Base-by-base conservation (phyloP, 2,329 filamentous ascomycete genomes). In the Colletotrichum lini region DNA sequence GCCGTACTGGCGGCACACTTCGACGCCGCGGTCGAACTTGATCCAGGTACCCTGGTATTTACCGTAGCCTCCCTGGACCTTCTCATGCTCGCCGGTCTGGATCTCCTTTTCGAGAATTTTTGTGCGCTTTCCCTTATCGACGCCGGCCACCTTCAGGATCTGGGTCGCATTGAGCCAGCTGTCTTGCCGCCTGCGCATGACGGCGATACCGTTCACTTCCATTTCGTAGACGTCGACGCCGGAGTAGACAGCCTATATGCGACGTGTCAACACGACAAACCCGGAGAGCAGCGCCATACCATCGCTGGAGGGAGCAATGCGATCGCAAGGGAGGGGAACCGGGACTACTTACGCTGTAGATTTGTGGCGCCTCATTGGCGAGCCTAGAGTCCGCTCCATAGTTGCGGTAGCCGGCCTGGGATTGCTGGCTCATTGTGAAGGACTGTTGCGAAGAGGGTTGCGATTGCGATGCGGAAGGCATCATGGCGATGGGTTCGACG, bases 41-140 rank as follows among this genome's bases (percentile, higher is more conserved):
- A 99, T 97, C 96, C 96, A 99, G 2, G 96, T 99, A 66, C 96
- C 96, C 84, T 99, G 96, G 78, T 99, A 99, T 85, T 98, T 98
- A 74, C 96, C 96, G 78, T 99, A 99, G 6, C 96, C 96, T 44
- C 96, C 96, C 80, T 99, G 96, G 3, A 99, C 96, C 82, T 99
- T 99, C 81, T 99, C 96, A 81, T 99, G 96, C 79, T 98, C 94
- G 78, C 96, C 96, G 0, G 93, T 96, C 74, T 97, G 90, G 70
- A 99, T 98, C 82, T 99, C 96, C 83, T 98, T 98, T 81, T 99
- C 96, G 62, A 99, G 87, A 9, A 98, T 97, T 82, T 98, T 98
- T 70, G 96, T 98, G 76, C 96, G 93, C 83, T 98, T 97, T 72
- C 96, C 96, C 84, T 99, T 99, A 79, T 98, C 96, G 72, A 99